Conservation (phyloP, 305 asterid genomes). For the Fraxinus xanthoxyloides region DNA sequence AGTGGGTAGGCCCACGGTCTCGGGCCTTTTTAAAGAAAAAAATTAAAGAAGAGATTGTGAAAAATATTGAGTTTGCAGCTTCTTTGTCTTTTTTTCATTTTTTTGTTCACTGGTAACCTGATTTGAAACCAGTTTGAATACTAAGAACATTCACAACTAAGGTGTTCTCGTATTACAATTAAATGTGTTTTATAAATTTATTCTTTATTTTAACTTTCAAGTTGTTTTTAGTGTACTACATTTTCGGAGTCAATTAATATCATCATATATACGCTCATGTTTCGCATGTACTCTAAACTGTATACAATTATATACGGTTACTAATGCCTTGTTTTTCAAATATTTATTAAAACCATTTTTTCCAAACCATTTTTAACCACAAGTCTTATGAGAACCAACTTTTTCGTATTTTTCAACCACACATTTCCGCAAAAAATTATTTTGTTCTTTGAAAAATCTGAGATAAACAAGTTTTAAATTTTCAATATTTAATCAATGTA, state of each 20-base stretch:
- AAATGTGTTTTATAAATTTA: not conserved
- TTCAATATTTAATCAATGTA: not conserved
- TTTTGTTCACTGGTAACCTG: not conserved
- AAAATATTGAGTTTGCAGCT: not conserved
- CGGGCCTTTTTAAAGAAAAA: not conserved
- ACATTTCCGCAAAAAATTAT: not conserved
- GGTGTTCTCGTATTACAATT: not conserved
- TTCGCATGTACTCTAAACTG: not conserved
- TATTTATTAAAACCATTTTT: not conserved
- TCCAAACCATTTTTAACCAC: not conserved
- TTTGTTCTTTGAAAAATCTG: not conserved
- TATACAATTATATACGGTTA: not conserved
- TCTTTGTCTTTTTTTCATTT: no score
- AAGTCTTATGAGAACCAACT: not conserved
- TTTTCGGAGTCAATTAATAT: not conserved
- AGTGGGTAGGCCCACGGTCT: not conserved
- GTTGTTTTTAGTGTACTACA: not conserved
- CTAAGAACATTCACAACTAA: no score
- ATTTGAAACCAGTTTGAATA: not conserved
- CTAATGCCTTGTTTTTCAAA: not conserved
- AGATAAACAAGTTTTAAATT: not conserved
- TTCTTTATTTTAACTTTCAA: not conserved
- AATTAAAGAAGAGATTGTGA: not conserved
- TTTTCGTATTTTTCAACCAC: not conserved
- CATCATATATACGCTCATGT: not conserved